These are phyloP conservation scores for Talaromyces nanjingensis DNA, from an alignment of 495 filamentous ascomycete species.

Conservation along the genomic window DNA sequence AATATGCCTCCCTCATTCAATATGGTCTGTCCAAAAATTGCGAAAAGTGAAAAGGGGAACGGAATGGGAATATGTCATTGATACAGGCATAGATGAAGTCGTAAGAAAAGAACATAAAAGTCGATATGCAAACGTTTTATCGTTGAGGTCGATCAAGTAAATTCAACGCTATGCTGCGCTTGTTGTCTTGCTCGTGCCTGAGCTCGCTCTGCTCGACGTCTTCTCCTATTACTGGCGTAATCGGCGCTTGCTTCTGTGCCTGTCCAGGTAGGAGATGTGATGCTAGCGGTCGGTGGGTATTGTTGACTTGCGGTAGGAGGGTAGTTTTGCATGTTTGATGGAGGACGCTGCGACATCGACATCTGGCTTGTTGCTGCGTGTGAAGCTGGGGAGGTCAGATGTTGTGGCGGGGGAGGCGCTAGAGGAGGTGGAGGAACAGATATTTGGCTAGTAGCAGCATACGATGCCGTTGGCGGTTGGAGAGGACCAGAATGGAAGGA, in stretches of 20 bases:
- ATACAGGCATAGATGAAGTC: neutral
- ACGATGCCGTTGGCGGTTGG: neutral
- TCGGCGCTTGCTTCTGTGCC: slow-evolving; percentile 47
- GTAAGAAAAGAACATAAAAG: neutral
- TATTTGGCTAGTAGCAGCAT: slow-evolving; percentile 14
- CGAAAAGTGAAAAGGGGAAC: neutral
- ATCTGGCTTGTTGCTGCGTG: neutral
- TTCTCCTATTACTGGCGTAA: slow-evolving; percentile 45
- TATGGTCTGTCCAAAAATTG: neutral
- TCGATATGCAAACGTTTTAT: neutral
- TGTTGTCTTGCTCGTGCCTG: slow-evolving; percentile 41
- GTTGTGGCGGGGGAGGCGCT: slow-evolving; percentile 1
- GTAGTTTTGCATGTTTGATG: slow-evolving; percentile 24
- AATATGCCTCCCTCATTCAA: neutral
- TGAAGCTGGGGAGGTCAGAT: neutral
- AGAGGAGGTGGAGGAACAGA: slow-evolving; percentile 12
- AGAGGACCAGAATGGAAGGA: slow-evolving; percentile 10
- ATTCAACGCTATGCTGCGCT: slow-evolving; percentile 37
- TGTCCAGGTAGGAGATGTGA: slow-evolving; percentile 42
- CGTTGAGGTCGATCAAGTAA: slow-evolving; percentile 24
- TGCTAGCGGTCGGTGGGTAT: slow-evolving; percentile 33
- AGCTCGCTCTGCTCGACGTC: slow-evolving; percentile 45
- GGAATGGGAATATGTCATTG: neutral
- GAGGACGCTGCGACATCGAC: slow-evolving; percentile 11
- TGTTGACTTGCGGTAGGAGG: slow-evolving; percentile 32